Conservation (phyloP, 768 basidiomycete species). For the Basidioascus undulatus region DNA sequence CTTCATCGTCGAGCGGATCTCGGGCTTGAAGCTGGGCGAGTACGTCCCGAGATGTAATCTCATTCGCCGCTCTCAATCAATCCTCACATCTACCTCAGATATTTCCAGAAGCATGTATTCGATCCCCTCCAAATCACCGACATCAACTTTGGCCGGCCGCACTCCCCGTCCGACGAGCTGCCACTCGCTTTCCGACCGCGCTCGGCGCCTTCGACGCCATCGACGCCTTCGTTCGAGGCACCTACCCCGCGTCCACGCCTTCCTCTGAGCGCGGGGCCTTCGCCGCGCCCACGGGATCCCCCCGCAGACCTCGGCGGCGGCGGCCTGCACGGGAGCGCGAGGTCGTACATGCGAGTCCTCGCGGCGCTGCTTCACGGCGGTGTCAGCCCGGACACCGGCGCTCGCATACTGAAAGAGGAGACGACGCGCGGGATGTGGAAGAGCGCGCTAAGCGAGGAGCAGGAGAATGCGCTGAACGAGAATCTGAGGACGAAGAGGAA, state of each 20-base stretch:
- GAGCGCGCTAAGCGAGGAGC: too few species aligned
- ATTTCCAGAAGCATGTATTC: too few species aligned
- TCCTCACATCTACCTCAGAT: too few species aligned
- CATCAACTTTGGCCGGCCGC: constrained; percentile 2
- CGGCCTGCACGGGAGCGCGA: not conserved
- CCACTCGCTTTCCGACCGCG: constrained; percentile 1
- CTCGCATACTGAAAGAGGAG: not conserved
- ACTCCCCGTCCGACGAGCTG: not conserved
- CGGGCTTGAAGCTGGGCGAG: too few species aligned
- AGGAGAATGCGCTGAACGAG: too few species aligned
- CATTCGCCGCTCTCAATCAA: too few species aligned
- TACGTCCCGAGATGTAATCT: too few species aligned
- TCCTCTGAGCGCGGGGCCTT: too few species aligned
- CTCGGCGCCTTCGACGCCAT: not conserved
- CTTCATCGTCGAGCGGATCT: too few species aligned
- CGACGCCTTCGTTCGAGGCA: not conserved
- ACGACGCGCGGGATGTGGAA: not conserved
- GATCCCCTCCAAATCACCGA: too few species aligned
- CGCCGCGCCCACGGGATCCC: not conserved
- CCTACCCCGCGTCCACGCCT: too few species aligned
- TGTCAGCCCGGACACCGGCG: constrained; percentile 1
- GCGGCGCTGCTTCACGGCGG: constrained; percentile 1
- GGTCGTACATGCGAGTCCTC: constrained; percentile 3
- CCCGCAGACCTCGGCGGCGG: constrained; percentile 1
- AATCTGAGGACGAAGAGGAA: too few species aligned